These are phyloP conservation scores for Parietaria judaica DNA, from an alignment of 306 rosid genomes.

Conservation along the genomic window DNA sequence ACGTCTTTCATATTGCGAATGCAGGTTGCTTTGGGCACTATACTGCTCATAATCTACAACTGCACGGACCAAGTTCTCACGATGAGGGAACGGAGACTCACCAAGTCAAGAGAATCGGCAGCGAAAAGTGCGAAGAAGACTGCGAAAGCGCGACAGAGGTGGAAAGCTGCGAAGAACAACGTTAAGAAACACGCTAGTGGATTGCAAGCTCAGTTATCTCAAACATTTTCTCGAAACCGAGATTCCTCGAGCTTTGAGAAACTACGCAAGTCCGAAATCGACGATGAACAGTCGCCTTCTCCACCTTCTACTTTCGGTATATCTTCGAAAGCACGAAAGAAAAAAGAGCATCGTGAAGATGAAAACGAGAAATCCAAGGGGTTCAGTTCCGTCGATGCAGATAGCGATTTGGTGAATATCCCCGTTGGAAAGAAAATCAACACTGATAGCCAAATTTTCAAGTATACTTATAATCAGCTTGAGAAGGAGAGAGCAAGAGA, in stretches of 20 bases:
- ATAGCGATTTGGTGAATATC: constrained; percentile 17
- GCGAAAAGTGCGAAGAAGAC: constrained; percentile 73
- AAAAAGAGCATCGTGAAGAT: constrained; percentile 36
- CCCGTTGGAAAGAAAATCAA: constrained; percentile 51
- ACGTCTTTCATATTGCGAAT: constrained; percentile 36
- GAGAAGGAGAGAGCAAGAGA: constrained; percentile 93
- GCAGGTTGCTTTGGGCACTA: constrained; percentile 92
- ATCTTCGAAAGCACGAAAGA: constrained; percentile 37
- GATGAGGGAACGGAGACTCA: constrained; percentile 70
- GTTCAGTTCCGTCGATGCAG: constrained; percentile 29
- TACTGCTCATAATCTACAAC: constrained; percentile 91
- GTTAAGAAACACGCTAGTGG: constrained; percentile 76
- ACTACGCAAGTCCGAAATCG: constrained; percentile 26
- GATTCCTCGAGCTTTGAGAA: constrained; percentile 31
- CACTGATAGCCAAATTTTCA: constrained; percentile 66
- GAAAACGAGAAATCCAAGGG: constrained; percentile 38
- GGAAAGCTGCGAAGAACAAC: constrained; percentile 73
- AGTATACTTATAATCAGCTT: constrained; percentile 81
- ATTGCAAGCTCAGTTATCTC: constrained; percentile 75
- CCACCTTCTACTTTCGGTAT: constrained; percentile 31
- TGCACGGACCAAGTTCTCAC: constrained; percentile 92
- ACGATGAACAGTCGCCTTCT: constrained; percentile 26
- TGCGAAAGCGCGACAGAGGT: constrained; percentile 68
- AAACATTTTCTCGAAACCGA: constrained; percentile 51
- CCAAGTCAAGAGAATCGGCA: constrained; percentile 85